These are phyloP conservation scores for Bonia amplexicaulis DNA, from an alignment of 176 grass and related monocot species.

Conservation along the genomic window DNA sequence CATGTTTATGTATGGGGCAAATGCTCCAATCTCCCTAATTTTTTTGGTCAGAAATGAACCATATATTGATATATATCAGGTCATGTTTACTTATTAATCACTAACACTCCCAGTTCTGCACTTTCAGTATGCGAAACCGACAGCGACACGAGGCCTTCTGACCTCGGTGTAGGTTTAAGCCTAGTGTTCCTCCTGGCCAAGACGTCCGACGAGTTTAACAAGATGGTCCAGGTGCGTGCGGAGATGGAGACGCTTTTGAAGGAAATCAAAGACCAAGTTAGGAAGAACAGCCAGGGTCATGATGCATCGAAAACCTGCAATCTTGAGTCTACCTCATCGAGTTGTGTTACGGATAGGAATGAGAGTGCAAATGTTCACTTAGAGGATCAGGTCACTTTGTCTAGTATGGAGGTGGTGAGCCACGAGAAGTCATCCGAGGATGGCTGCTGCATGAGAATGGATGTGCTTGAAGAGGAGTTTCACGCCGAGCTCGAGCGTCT, in stretches of 20 bases:
- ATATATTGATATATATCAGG: background rate
- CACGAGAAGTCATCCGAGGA: background rate
- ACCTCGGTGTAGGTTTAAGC: slow-evolving; percentile 38
- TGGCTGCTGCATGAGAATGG: slow-evolving; percentile 14
- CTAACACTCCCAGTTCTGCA: background rate
- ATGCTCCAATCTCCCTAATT: too few relatives aligned
- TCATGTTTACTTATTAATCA: background rate
- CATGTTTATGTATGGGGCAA: too few relatives aligned
- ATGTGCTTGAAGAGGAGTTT: slow-evolving; percentile 55
- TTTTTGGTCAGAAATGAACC: background rate
- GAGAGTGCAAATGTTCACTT: background rate
- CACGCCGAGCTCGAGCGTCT: slow-evolving; percentile 43
- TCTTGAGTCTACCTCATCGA: slow-evolving; percentile 29
- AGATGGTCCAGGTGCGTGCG: slow-evolving; percentile 48
- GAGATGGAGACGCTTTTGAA: slow-evolving; percentile 57
- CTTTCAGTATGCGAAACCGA: background rate
- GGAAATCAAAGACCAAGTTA: slow-evolving; percentile 30
- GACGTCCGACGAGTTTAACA: slow-evolving; percentile 57
- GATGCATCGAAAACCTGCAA: background rate
- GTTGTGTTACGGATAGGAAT: slow-evolving; percentile 31
- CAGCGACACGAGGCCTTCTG: background rate
- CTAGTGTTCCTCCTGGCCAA: slow-evolving; percentile 52
- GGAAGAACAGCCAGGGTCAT: background rate
- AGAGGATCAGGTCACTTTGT: background rate
- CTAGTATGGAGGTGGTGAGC: background rate